Base-by-base conservation (phyloP, 2,329 filamentous ascomycete genomes). In the Trichoderma koningiopsis region DNA sequence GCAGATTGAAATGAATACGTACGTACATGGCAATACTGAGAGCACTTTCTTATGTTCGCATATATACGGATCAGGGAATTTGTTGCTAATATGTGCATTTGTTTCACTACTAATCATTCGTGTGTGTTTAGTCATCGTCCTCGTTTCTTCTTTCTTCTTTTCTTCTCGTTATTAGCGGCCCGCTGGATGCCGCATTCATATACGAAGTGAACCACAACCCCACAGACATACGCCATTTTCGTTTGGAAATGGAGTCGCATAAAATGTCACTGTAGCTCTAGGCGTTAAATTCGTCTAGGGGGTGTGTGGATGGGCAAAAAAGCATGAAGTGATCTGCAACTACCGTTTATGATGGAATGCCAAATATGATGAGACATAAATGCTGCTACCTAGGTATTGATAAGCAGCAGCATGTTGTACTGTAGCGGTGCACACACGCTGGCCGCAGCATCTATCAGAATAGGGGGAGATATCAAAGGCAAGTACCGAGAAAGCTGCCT, bases 181-280 rank as follows among this genome's bases (percentile, higher is more conserved):
- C 37, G 16, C 14, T 40, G 37, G 37, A 40, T 6, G 19, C 37
- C 37, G 14, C 14, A 40, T 14, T 40, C 19, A 40, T 16, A 40
- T 40, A 40, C 33, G 33, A 35, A 35, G 37, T 40, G 40, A 43
- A 43, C 40, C 16, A 43, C 40, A 16, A 43, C 40, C 40, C 40
- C 40, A 43, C 40, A n/a, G 40, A 40, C 14, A 43, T 43, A 43
- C 40, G 40, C 43, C 60, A 52, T 63, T 63, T 63, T 63, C n/a
- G 43, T 63, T 43, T 8, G n/a, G 52, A 31, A 43, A 53, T 53
- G 47, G 33, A 63, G 57, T 63, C 31, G 31, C 60, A 63, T 63
- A 6, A 33, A 53, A 53, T 63, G 47, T 19, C 47, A 53, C 60
- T 53, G 47, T 53, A 24, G 33, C 11, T 14, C 33, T 13, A 47